Evolutionary conservation across 306 rosid genomes (phyloP), one percentile per base, ranked within the genome.

Genomic region (Trifolium fragiferum): DNA sequence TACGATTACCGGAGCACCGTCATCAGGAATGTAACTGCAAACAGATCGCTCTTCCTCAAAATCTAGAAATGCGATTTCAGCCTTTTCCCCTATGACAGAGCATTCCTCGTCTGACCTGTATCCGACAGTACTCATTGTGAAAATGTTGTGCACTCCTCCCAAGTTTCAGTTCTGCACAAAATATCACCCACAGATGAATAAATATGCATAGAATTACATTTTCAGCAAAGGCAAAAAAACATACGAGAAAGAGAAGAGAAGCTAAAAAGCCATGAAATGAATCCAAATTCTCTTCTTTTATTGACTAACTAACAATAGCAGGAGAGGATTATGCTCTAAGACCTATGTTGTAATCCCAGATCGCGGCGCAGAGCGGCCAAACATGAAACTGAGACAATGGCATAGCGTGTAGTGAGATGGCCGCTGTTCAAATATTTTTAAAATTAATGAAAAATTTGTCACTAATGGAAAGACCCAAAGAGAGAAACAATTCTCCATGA

Each of bases 11-110:
- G 90, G 87, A 74, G 76, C 92, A 79, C 82, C 93, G 57, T 79
- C 87, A 25, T 19, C 27, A 1, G 81, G 83, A 65, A 73, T 49
- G 55, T 88, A 88, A 83, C 90, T 88, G 77, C 94, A 86, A 73
- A 87, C 86, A 61, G 96, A 90, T 70, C 75, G 81, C 81, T 94
- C 90, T 78, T 92, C 95, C 50, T 82, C 90, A 12, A 81, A 94
- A 84, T 94, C 99, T 7, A 94, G 79, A 73, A 81, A 94, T 11
- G 90, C 88, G 1, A 94, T 81, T 70, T 94, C 96, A 47, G 90
- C 99, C 73, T 85, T 90, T 25, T 76, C 93, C 73, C 87, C 92
- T 33, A 94, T 86, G 59, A 85, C 90, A 10, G 99, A 94, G 79
- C 87, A 77, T 58, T 90, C 99, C 1, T 84, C 97, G 7, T 69